phyloP scores from a whole-genome alignment of 208 protist genomes.

The Acanthamoeba royreba region DNA sequence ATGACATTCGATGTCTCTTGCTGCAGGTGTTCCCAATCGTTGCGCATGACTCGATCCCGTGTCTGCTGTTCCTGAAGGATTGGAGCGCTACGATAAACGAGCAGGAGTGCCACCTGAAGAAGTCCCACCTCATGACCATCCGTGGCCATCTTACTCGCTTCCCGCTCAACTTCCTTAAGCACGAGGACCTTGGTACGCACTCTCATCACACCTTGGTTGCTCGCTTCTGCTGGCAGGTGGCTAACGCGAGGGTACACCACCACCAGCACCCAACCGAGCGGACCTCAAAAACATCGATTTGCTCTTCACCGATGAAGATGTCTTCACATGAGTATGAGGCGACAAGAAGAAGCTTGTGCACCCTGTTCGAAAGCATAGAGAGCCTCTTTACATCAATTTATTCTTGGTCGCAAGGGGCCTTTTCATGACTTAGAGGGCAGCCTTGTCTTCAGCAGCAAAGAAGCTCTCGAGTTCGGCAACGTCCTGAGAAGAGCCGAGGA shows the following conservation, averaged over 20 bases:
- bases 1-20: too few species aligned
- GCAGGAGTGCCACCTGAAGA: conserved; percentile 28
- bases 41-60: conserved; percentile 21
- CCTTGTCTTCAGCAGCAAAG: conserved; percentile 34
- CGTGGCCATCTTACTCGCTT: not conserved
- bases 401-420: too few species aligned
- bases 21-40: not conserved
- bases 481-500: conserved; percentile 87
- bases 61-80: conserved; percentile 18
- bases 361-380: too few species aligned
- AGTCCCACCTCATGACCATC: not conserved
- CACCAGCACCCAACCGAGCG: conserved; percentile 7
- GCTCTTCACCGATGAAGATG: conserved; percentile 18
- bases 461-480: conserved; percentile 81
- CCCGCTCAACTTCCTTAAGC: not conserved
- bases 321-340: not conserved
- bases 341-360: too few species aligned
- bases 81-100: conserved; percentile 18
- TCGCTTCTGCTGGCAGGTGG: too few species aligned
- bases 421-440: not conserved
- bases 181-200: not conserved
- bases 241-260: too few species aligned
- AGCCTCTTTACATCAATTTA: too few species aligned
- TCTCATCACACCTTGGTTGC: too few species aligned
- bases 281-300: conserved; percentile 3